phyloP scores from a whole-genome alignment of 2,329 filamentous ascomycete species.

The Aspergillus tamarii region DNA sequence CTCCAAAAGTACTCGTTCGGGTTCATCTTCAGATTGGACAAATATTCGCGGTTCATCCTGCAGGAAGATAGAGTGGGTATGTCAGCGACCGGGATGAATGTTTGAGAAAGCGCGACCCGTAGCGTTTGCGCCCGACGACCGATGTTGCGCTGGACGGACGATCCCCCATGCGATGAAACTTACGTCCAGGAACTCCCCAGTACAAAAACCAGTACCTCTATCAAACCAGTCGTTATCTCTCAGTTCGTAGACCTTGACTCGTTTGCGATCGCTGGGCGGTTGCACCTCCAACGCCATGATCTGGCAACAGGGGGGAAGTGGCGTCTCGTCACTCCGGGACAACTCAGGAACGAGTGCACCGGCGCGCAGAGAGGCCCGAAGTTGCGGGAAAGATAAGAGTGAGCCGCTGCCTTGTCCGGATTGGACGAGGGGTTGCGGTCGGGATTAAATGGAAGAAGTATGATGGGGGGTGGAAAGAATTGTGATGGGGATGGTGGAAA shows the following conservation, averaged over 20 bases:
- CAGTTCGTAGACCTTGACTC: constrained; percentile 99
- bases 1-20: constrained; percentile 79
- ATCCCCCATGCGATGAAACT: constrained; percentile 39
- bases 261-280: constrained; percentile 54
- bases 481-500: constrained; percentile 7
- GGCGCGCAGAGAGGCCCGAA: constrained; percentile 35
- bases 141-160: constrained; percentile 17
- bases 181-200: constrained; percentile 74
- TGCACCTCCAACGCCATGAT: constrained; percentile 53
- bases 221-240: constrained; percentile 99
- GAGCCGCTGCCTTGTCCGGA: constrained; percentile 16
- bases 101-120: constrained; percentile 18
- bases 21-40: constrained; percentile 92
- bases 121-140: constrained; percentile 24
- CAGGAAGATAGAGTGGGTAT: constrained; percentile 4
- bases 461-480: not conserved
- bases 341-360: constrained; percentile 40
- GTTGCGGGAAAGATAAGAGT: constrained; percentile 18
- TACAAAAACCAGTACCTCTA: constrained; percentile 93
- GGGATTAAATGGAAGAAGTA: constrained; percentile 16
- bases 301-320: constrained; percentile 35
- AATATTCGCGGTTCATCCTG: constrained; percentile 84
- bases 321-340: constrained; percentile 44
- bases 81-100: constrained; percentile 18
- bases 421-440: constrained; percentile 21